Evolutionary conservation across 2,329 filamentous ascomycete genomes (phyloP).

Genomic region (Scleromitrula shiraiana): DNA sequence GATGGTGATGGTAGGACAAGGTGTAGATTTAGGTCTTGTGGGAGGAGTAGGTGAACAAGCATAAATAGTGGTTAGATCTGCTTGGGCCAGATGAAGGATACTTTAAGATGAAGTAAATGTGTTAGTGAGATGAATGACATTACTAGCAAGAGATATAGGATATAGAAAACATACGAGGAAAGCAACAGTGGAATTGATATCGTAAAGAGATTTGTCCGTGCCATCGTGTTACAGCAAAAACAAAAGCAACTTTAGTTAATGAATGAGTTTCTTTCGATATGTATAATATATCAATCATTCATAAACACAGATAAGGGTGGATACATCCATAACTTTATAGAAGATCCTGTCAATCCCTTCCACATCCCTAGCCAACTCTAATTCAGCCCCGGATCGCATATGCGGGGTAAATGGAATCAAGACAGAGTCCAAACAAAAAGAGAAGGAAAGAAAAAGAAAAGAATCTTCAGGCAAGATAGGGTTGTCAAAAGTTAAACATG

Average conservation of each 20-base stretch:
- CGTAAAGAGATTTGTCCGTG: neutral
- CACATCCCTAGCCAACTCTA: neutral
- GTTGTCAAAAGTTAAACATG: no score
- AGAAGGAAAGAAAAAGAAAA: no score
- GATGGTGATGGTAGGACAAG: constrained; percentile 23
- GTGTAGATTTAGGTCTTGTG: neutral
- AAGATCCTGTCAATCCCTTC: neutral
- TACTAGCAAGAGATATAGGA: no score
- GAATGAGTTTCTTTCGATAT: no score
- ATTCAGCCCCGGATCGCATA: neutral
- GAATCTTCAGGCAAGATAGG: constrained; percentile 3
- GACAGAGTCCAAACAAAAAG: no score
- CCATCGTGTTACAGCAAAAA: neutral
- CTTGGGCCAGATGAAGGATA: neutral
- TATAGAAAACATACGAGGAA: neutral
- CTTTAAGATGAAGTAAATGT: neutral
- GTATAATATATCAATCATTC: neutral
- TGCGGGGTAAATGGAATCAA: neutral
- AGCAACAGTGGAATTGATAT: no score
- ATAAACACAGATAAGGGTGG: no score
- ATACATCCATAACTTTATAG: constrained; percentile 1
- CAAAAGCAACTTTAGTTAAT: no score
- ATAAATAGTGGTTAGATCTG: neutral
- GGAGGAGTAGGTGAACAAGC: neutral
- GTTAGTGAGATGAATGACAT: neutral